These are phyloP conservation scores for Cryptosporidium canis DNA, from an alignment of 169 alveolate species.

Conservation along the genomic window DNA sequence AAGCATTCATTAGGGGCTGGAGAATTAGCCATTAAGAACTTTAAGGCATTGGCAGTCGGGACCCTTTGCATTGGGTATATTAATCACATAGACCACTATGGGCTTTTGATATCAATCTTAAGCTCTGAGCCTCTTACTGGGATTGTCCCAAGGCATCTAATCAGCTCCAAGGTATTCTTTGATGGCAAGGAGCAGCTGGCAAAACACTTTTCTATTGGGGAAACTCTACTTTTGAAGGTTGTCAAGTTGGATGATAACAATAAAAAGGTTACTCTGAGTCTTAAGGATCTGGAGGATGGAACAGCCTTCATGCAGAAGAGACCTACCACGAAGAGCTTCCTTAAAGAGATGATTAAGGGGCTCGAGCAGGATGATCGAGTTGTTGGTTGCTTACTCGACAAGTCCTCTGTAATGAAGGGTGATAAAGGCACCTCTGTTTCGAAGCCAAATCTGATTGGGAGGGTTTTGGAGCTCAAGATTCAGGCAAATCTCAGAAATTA, in stretches of 20 bases:
- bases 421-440: neutral
- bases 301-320: neutral
- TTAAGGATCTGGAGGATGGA: conserved; percentile 1
- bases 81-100: conserved; percentile 46
- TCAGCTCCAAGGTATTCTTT: conserved; percentile 21
- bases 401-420: neutral
- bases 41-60: neutral
- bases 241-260: neutral
- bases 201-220: conserved; percentile 23
- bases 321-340: neutral
- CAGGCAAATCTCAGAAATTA: neutral
- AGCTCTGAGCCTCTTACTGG: conserved; percentile 27
- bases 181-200: conserved; percentile 10
- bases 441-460: neutral
- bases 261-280: conserved; percentile 16
- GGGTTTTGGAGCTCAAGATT: neutral
- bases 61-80: conserved; percentile 14
- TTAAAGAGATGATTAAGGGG: neutral
- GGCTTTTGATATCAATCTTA: conserved; percentile 9
- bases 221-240: conserved; percentile 26
- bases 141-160: conserved; percentile 30
- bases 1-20: neutral
- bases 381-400: neutral
- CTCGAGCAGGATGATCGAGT: neutral
- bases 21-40: neutral